Base-by-base conservation (phyloP, 805 yeast species). In the Schwanniomyces yamadae region DNA sequence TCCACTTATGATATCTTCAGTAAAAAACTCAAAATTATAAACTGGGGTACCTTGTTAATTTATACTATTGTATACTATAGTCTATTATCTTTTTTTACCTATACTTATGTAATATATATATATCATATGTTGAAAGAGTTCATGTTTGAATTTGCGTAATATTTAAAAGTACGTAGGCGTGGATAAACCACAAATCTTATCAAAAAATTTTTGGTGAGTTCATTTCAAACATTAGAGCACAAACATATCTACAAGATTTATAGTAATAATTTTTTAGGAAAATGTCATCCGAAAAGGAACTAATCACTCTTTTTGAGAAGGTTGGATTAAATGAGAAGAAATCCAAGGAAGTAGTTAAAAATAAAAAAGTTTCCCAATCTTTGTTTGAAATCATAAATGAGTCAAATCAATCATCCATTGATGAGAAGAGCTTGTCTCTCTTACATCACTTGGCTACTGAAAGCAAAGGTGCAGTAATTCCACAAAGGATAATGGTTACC, bases 401-500 rank as follows among this genome's bases (percentile, higher is more conserved):
- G 15, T 33, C 52, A 17, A 31, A 37, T 18, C 52, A 52, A 23
- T 41, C 56, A 33, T 53, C 65, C 21, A 57, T 78, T 46, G 84
- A 80, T 42, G 84, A 81, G 49, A 63, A 80, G 41, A 73, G 72
- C 43, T 72, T 81, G 46, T 71, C 83, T 4, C 69, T 86, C 38
- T 66, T 88, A 33, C 96, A 90, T 58, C 75, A 79, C 40, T 72
- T 91, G 44, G 96, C 97, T 4, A 69, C 82, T 14, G 73, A 82
- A 18, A 61, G 81, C 32, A 88, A 87, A 55, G 78, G 78, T 25
- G 78, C 75, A 11, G 72, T 71, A 3, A 44, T 76, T 18, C 58
- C 71, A 5, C 59, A 77, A 35, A 67, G 87, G 28, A 52, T 63
- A 8, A 54, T 77, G 34, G 67, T 87, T 28, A 74, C 82, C 15